Conservation (phyloP, 768 basidiomycete species). For the Russula virescens region DNA sequence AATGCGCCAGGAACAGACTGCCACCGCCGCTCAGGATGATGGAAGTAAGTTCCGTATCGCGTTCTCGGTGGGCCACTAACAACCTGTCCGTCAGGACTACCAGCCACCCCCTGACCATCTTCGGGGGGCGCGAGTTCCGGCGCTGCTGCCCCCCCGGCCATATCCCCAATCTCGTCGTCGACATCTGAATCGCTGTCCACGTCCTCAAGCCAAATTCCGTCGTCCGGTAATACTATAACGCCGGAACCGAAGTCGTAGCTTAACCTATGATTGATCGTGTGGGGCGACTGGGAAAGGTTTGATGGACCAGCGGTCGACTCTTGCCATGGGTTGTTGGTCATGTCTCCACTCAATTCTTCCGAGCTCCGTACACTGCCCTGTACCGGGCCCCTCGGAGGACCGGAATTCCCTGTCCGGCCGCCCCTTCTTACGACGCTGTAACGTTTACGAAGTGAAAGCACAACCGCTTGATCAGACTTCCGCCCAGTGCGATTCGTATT, state of each 20-base stretch:
- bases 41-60: conserved; percentile 76
- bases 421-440: conserved; percentile 47
- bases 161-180: conserved; percentile 35
- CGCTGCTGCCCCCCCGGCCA: conserved; percentile 33
- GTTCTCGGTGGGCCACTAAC: conserved; percentile 28
- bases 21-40: conserved; percentile 72
- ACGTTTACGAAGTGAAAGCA: conserved; percentile 74
- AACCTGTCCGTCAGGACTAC: conserved; percentile 24
- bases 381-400: conserved; percentile 11
- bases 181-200: conserved; percentile 43
- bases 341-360: conserved; percentile 4
- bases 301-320: conserved; percentile 39
- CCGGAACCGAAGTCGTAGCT: conserved; percentile 86
- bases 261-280: conserved; percentile 48
- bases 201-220: conserved; percentile 51
- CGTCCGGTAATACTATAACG: conserved; percentile 80
- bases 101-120: conserved; percentile 23
- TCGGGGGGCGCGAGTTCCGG: conserved; percentile 30
- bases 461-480: conserved; percentile 55
- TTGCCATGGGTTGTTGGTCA: conserved; percentile 54
- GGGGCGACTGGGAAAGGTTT: conserved; percentile 26
- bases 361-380: conserved; percentile 18
- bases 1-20: conserved; percentile 59
- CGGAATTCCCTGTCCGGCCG: conserved; percentile 12
- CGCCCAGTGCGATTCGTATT: conserved; percentile 34